Percentiles rank a stretch among this genome's conserved stretches.
Evolutionary conservation across 495 filamentous ascomycete species (phyloP).

Genomic region (Penicillium chermesinum): DNA sequence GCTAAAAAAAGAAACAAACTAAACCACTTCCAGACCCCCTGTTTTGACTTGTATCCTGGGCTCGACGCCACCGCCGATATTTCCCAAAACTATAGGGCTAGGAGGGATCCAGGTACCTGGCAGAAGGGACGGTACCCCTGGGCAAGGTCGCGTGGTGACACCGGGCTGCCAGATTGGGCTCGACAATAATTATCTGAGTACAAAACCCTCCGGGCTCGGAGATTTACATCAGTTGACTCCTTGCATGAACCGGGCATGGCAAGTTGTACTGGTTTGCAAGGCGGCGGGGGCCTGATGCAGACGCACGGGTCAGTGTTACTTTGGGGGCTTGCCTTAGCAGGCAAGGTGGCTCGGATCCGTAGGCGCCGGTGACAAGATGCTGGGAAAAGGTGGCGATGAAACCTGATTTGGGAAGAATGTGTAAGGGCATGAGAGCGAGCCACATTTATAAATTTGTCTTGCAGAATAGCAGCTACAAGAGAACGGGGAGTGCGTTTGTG

Average conservation of each 20-base stretch:
- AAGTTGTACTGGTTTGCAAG: conserved; percentile 5
- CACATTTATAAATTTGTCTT: too few species aligned
- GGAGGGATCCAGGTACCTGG: conserved; percentile 18
- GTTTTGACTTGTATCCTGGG: not conserved
- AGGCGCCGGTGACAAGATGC: not conserved
- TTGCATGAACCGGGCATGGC: conserved; percentile 1
- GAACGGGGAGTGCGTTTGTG: conserved; percentile 1
- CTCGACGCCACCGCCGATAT: conserved; percentile 4
- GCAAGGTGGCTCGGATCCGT: conserved; percentile 2
- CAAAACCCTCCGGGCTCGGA: conserved; percentile 9
- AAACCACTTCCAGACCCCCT: not conserved
- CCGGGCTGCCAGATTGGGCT: conserved; percentile 2
- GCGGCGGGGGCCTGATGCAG: conserved; percentile 13
- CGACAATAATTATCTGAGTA: not conserved
- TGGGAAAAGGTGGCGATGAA: not conserved
- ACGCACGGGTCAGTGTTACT: not conserved
- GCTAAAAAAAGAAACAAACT: too few species aligned
- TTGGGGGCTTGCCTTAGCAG: not conserved
- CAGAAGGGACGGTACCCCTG: conserved; percentile 10
- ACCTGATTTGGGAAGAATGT: not conserved
- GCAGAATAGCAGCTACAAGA: not conserved
- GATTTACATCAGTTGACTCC: conserved; percentile 22
- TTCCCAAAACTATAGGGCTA: conserved; percentile 5
- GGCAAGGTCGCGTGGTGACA: not conserved
- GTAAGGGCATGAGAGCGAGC: too few species aligned